A percentile compares a stretch with the other conserved stretches of the same genome.
These are phyloP conservation scores for Colletotrichum scovillei DNA, from an alignment of 2,329 filamentous ascomycete genomes.

Conservation along the genomic window DNA sequence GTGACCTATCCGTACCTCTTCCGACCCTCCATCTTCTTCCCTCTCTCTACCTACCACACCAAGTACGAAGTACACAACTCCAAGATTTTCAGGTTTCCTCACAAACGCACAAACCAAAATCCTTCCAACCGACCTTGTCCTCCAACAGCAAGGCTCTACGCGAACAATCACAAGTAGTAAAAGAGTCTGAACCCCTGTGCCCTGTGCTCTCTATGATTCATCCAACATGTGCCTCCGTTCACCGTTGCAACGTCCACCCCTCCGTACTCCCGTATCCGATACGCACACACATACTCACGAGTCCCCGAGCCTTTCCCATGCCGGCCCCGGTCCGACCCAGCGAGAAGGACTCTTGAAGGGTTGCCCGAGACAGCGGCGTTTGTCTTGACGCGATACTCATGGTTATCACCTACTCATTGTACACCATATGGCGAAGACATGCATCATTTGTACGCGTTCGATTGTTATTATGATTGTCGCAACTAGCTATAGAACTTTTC, in stretches of 20 bases:
- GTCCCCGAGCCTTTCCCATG: not conserved
- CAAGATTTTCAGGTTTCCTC: not conserved
- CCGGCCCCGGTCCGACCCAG: not conserved
- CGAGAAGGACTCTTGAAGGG: not conserved
- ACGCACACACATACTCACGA: not conserved
- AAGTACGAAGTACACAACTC: not conserved
- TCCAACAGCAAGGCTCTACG: not conserved
- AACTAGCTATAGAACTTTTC: not conserved
- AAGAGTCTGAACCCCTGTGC: not conserved
- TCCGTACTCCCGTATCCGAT: not conserved
- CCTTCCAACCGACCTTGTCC: not conserved
- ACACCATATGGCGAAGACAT: not conserved
- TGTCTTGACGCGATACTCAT: not conserved
- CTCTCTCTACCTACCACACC: too few relatives aligned
- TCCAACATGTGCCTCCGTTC: not conserved
- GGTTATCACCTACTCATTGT: not conserved
- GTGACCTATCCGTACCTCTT: not conserved
- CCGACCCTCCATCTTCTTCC: slow-evolving; percentile 5
- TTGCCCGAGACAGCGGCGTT: not conserved
- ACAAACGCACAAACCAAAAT: not conserved
- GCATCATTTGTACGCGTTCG: slow-evolving; percentile 11
- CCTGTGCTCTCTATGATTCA: too few relatives aligned
- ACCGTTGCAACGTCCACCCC: not conserved
- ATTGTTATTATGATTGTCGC: slow-evolving; percentile 9
- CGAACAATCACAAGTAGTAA: not conserved